Conservation (phyloP, 176 grass and related monocot genomes). For the Raddia guianensis region DNA sequence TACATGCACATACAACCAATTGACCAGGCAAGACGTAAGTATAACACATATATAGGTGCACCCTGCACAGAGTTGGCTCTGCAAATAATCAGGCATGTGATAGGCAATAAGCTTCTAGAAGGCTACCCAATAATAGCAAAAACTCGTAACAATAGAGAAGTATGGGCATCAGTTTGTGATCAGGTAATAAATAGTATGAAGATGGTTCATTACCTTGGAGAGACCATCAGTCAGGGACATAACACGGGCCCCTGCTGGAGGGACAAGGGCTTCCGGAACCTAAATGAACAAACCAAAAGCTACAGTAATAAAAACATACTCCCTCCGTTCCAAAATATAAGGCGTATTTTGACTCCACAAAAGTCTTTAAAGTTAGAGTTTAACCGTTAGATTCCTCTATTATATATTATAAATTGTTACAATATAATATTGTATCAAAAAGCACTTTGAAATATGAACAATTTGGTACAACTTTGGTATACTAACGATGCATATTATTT, state of each 20-base stretch:
- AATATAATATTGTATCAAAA: no score
- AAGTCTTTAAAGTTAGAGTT: no score
- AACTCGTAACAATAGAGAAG: neutral
- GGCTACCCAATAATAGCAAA: neutral
- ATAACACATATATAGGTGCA: constrained; percentile 7
- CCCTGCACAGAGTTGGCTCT: constrained; percentile 3
- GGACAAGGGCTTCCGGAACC: constrained; percentile 94
- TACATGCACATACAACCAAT: neutral
- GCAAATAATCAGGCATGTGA: constrained; percentile 19
- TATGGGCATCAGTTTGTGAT: constrained; percentile 12
- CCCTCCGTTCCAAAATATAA: no score
- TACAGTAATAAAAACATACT: constrained; percentile 35
- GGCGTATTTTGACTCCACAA: no score
- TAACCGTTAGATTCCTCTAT: no score
- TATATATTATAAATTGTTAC: no score
- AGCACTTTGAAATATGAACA: no score
- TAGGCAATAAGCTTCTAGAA: constrained; percentile 17
- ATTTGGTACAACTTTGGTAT: no score
- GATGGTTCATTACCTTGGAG: constrained; percentile 72
- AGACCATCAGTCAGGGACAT: constrained; percentile 97
- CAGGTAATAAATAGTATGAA: constrained; percentile 6
- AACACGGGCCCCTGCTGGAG: constrained; percentile 86
- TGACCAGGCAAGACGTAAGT: constrained; percentile 1
- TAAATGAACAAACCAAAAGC: constrained; percentile 45
- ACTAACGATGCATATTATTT: no score